Evolutionary conservation across 2,329 filamentous ascomycete species (phyloP).

Genomic region (Chaetomium strumarium): DNA sequence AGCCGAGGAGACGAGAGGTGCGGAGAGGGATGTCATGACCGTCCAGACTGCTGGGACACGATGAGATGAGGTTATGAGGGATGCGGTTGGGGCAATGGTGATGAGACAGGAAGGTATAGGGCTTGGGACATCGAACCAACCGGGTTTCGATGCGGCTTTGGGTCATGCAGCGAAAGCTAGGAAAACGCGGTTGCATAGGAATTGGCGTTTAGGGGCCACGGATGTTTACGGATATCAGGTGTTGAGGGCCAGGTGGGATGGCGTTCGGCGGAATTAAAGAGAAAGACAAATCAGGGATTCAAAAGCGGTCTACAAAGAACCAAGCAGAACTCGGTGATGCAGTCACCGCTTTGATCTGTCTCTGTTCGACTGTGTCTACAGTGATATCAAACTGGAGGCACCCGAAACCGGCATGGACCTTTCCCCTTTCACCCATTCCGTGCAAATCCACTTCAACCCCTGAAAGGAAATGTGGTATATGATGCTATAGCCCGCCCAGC

Average conservation of each 20-base stretch:
- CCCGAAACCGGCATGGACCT: background rate
- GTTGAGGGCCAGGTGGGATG: background rate
- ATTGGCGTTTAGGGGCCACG: background rate
- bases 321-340: background rate
- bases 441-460: background rate
- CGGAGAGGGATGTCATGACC: constrained; percentile 37
- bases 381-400: background rate
- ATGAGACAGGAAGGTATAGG: background rate
- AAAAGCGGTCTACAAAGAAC: background rate
- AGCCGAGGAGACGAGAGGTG: constrained; percentile 43
- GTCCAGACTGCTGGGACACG: background rate
- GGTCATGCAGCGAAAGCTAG: too few species aligned
- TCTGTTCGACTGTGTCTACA: background rate
- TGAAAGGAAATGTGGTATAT: constrained; percentile 15
- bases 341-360: background rate
- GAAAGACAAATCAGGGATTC: background rate
- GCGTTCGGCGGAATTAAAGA: background rate
- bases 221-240: background rate
- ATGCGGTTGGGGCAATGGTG: background rate
- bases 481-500: constrained; percentile 4
- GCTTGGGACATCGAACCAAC: background rate
- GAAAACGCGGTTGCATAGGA: background rate
- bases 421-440: background rate
- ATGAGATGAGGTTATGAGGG: background rate
- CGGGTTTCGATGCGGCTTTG: background rate